Base-by-base conservation (phyloP, 140 eudicot genomes). In the Bidens hawaiensis region DNA sequence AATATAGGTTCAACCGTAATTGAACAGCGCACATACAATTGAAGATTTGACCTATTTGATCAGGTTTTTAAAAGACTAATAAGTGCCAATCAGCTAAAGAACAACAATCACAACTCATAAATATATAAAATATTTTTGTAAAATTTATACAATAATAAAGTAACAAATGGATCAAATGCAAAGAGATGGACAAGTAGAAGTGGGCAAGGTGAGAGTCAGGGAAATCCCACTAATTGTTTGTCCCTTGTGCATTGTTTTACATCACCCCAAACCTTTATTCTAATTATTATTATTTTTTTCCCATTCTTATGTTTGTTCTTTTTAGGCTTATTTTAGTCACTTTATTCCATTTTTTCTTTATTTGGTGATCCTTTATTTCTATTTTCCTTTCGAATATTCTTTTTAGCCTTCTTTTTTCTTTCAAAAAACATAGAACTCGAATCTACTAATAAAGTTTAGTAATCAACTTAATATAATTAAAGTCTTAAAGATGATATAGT, bases 151-250 rank as follows among this genome's bases (percentile, higher is more conserved):
- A 11, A 33, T 33, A 47, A 28, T 6, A 6, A 27, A 1, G 12
- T 3, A 3, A 28, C 17, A 45, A 22, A 27, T 25, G 46, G 24
- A 64, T 41, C 14, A 27, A 16, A 40, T 7, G 2, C 0, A 31
- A 41, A 6, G 36, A n/a, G n/a, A n/a, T n/a, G n/a, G n/a, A n/a
- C n/a, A n/a, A n/a, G n/a, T n/a, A n/a, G n/a, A n/a, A n/a, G n/a
- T n/a, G n/a, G n/a, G n/a, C n/a, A n/a, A n/a, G n/a, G n/a, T n/a
- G n/a, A n/a, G n/a, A 72, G 64, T 56, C 51, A 74, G 60, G 76
- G 73, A 70, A 77, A 77, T 84, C 78, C 78, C 84, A 80, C 81
- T 75, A 24, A 75, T 68, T 18, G 47, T 49, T 77, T 75, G 93
- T 84, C 87, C 73, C 68, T 72, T 68, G 64, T 60, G 14, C n/a